Evolutionary conservation across 352 stramenopile species (phyloP).

Genomic region (Pythium pyrilobum): DNA sequence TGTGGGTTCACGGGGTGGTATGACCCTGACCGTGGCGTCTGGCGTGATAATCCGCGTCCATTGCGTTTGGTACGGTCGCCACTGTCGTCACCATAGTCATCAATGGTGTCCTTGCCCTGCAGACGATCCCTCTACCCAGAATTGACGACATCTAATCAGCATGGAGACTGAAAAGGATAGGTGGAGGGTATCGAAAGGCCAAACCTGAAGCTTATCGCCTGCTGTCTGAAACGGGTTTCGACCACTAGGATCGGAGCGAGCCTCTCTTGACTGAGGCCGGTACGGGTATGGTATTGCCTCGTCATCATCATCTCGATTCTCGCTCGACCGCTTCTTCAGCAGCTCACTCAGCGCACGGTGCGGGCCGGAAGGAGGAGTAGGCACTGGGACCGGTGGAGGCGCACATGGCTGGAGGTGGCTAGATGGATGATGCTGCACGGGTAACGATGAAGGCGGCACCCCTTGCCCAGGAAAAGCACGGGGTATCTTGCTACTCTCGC

Average conservation of each 20-base stretch:
- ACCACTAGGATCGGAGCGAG: not conserved
- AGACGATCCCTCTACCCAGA: slow-evolving; percentile 14
- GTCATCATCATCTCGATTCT: slow-evolving; percentile 6
- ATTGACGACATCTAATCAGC: too few relatives aligned
- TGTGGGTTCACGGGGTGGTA: slow-evolving; percentile 81
- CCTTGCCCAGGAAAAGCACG: too few relatives aligned
- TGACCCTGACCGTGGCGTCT: slow-evolving; percentile 27
- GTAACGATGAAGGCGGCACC: too few relatives aligned
- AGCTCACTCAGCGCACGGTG: slow-evolving; percentile 17
- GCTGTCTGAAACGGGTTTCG: slow-evolving; percentile 69
- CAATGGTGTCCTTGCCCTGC: slow-evolving; percentile 17
- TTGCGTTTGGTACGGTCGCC: slow-evolving; percentile 19
- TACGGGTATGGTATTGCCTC: slow-evolving; percentile 3
- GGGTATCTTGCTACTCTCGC: too few relatives aligned
- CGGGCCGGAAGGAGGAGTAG: not conserved
- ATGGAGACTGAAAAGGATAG: too few relatives aligned
- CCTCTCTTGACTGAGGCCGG: not conserved
- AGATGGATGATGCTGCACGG: not conserved
- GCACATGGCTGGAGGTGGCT: not conserved
- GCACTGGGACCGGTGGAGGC: not conserved
- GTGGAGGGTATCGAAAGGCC: too few relatives aligned
- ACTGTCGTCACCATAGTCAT: slow-evolving; percentile 33
- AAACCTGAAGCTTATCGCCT: slow-evolving; percentile 43
- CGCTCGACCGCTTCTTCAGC: slow-evolving; percentile 10
- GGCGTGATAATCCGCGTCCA: slow-evolving; percentile 14